Base-by-base conservation (phyloP, 108 stramenopile genomes). In the Cyclotella baltica region DNA sequence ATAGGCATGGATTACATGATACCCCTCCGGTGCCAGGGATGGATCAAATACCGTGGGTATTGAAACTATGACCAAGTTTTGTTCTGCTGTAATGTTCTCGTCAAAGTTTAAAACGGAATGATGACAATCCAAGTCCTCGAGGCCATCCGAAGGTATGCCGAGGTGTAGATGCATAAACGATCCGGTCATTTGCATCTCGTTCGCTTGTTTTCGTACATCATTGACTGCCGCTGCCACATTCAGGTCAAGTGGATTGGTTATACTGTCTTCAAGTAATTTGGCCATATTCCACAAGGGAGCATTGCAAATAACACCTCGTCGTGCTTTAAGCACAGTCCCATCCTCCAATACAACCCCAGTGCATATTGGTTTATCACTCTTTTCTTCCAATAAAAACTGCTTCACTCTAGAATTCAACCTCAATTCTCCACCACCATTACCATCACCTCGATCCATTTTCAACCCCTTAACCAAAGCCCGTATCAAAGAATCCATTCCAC, bases 141-240 rank as follows among this genome's bases (percentile, higher is more conserved):
- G 62, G 0, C 92, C 93, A 38, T 85, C 85, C 13, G 86, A 83
- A 1, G 92, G 92, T 58, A 97, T 89, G 23, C 95, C 97, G 1
- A 96, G 76, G 78, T 96, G 94, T 43, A 95, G 68, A 83, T 97
- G 96, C 93, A 96, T 94, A 75, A 97, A 97, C 13, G 87, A 89
- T 28, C 90, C 83, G 11, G 91, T 89, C 88, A 89, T 89, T 64
- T 76, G 58, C 89, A 90, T 91, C 18, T 69, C 65, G 67, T 89
- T 75, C 15, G 90, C 88, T 67, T 88, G 85, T 59, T 83, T 18
- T 56, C 82, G 66, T 11, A 93, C 67, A 28, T 78, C 55, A 43
- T 79, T 52, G 25, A 88, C 87, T 23, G 86, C 87, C 22, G 75
- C 34, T 0, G 65, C 71, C 2, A 85, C 40, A 13, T 22, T 29